Percentiles rank a stretch among this genome's conserved stretches.
Evolutionary conservation across 192 early-diverging fungal genomes (phyloP).

Genomic region (Oehlia diaphana): DNA sequence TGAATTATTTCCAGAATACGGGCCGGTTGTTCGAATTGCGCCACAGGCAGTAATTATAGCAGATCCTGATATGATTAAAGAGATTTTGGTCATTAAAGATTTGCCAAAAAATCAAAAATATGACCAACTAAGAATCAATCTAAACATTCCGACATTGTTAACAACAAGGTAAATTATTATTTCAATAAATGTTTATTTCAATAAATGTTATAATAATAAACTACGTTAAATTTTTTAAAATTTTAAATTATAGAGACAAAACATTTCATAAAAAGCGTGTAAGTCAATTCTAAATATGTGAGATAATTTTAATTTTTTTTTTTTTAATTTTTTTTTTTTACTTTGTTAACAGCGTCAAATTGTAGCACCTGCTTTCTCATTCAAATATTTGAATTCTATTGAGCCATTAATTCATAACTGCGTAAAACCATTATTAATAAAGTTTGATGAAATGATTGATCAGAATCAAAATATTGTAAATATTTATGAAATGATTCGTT

Average conservation of each 20-base stretch:
- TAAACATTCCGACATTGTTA: neutral
- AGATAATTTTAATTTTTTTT: neutral
- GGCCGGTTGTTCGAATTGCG: conserved; percentile 32
- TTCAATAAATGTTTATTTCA: too few species aligned
- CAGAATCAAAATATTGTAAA: conserved; percentile 26
- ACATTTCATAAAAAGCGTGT: conserved; percentile 18
- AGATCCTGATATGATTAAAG: neutral
- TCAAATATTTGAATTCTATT: conserved; percentile 49
- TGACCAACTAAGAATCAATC: neutral
- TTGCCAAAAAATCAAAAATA: conserved; percentile 6
- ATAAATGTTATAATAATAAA: too few species aligned
- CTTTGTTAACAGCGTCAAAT: conserved; percentile 43
- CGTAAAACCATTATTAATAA: conserved; percentile 33
- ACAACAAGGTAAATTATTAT: neutral
- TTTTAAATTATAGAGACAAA: conserved; percentile 2
- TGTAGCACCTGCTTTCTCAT: conserved; percentile 55
- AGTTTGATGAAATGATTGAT: conserved; percentile 35
- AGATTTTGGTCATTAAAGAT: conserved; percentile 5
- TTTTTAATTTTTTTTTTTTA: neutral
- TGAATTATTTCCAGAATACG: conserved; percentile 30
- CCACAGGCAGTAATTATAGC: too few species aligned
- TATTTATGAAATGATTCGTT: conserved; percentile 38
- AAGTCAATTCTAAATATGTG: neutral
- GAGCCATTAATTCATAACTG: conserved; percentile 43
- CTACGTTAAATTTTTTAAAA: neutral